Conservation (phyloP, 2,329 filamentous ascomycete genomes). For the Colletotrichum spaethianum region DNA sequence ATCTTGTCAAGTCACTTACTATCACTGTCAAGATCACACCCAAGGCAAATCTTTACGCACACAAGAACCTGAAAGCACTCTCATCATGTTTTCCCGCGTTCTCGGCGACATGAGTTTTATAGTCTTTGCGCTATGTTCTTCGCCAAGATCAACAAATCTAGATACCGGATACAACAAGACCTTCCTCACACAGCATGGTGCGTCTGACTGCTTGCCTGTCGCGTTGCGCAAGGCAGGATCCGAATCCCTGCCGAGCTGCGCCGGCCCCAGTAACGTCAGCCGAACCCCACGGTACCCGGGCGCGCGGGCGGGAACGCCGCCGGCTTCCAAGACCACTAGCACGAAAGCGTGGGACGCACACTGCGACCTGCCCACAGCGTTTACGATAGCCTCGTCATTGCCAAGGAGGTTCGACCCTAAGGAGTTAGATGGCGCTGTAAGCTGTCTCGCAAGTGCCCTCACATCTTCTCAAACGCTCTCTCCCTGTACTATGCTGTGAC, state of each 20-base stretch:
- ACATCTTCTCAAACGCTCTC: too few species aligned
- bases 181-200: slow-evolving; percentile 16
- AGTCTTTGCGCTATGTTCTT: neutral
- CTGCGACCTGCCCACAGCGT: too few species aligned
- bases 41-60: neutral
- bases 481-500: too few species aligned
- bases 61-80: neutral
- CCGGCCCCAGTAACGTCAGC: neutral
- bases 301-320: neutral
- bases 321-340: too few species aligned
- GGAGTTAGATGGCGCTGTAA: too few species aligned
- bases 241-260: neutral
- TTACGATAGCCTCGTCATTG: neutral
- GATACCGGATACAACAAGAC: neutral
- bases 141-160: neutral
- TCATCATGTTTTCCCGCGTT: neutral
- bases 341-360: too few species aligned
- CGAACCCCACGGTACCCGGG: slow-evolving; percentile 11
- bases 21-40: neutral
- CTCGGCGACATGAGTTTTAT: neutral
- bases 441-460: too few species aligned
- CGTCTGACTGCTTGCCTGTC: neutral
- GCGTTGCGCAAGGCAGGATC: neutral
- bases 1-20: neutral
- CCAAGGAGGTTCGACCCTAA: neutral